A percentile compares a stretch with the other conserved stretches of the same genome.
These are phyloP conservation scores for Verticillium albo-atrum DNA, from an alignment of 2,329 filamentous ascomycete species.

Conservation along the genomic window DNA sequence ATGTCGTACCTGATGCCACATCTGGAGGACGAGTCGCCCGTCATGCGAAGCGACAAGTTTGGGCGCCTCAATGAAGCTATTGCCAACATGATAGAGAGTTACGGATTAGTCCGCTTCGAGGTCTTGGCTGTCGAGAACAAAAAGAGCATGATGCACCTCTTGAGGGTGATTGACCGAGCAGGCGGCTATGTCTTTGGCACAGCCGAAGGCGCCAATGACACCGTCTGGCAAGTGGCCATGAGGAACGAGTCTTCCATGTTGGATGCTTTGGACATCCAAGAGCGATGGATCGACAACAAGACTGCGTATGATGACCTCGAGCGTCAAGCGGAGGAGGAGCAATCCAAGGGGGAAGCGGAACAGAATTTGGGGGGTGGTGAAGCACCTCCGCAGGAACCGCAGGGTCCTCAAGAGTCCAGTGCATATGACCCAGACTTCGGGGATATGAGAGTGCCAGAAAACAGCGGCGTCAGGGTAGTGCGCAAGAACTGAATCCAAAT, in stretches of 20 bases:
- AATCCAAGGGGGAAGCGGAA: conserved; percentile 43
- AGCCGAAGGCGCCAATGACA: conserved; percentile 89
- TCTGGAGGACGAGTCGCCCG: conserved; percentile 73
- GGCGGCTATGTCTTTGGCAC: conserved; percentile 90
- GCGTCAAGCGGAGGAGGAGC: conserved; percentile 68
- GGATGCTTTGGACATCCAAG: conserved; percentile 86
- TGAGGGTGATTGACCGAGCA: conserved; percentile 86
- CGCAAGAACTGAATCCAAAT: conserved; percentile 49
- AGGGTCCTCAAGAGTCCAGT: conserved; percentile 5
- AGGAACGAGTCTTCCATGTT: conserved; percentile 68
- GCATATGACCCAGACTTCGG: conserved; percentile 44
- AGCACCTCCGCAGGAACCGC: conserved; percentile 6
- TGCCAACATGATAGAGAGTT: conserved; percentile 80
- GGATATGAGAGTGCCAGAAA: conserved; percentile 45
- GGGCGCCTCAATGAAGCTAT: conserved; percentile 81
- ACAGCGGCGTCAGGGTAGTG: conserved; percentile 68
- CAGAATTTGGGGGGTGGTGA: conserved; percentile 22
- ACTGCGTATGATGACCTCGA: conserved; percentile 84
- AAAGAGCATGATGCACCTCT: conserved; percentile 88
- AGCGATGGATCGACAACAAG: conserved; percentile 89
- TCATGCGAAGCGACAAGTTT: conserved; percentile 69
- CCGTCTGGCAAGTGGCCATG: conserved; percentile 96
- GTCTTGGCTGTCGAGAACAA: conserved; percentile 96
- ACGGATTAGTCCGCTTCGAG: conserved; percentile 86
- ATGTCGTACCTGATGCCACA: conserved; percentile 77